Evolutionary conservation across 768 basidiomycete species (phyloP).

Genomic region (Lactarius sanguifluus): DNA sequence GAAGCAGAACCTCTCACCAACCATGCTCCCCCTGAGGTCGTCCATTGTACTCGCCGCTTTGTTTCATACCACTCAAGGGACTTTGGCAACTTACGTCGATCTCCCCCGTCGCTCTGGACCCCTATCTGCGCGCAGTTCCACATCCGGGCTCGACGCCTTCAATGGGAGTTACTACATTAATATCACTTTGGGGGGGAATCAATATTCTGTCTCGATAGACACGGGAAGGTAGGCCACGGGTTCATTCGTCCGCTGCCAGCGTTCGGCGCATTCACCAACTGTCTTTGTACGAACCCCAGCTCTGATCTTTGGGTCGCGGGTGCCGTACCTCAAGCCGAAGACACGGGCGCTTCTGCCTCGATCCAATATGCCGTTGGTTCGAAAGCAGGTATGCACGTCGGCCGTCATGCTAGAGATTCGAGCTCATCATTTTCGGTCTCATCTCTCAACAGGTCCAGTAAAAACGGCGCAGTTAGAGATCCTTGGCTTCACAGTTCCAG

Average conservation of each 20-base stretch:
- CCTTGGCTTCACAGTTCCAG: conserved; percentile 43
- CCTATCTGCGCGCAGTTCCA: background rate
- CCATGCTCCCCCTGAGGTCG: conserved; percentile 7
- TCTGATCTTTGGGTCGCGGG: conserved; percentile 65
- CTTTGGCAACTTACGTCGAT: conserved; percentile 7
- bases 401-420: no score
- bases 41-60: conserved; percentile 7
- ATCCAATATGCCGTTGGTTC: conserved; percentile 57
- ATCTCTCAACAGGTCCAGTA: conserved; percentile 40
- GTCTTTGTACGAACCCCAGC: conserved; percentile 37
- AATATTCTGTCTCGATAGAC: conserved; percentile 41
- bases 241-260: background rate
- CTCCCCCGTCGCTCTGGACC: conserved; percentile 4
- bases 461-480: conserved; percentile 46
- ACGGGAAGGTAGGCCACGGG: conserved; percentile 43
- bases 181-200: conserved; percentile 39
- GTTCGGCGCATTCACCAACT: background rate
- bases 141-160: background rate
- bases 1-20: background rate
- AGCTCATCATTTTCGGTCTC: background rate
- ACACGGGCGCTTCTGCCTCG: conserved; percentile 40
- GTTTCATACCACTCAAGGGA: background rate
- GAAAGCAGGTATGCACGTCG: conserved; percentile 32
- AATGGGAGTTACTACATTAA: conserved; percentile 29
- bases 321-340: conserved; percentile 40